These are phyloP conservation scores for Kokia cookei DNA, from an alignment of 441 rosid genomes.

Conservation along the genomic window DNA sequence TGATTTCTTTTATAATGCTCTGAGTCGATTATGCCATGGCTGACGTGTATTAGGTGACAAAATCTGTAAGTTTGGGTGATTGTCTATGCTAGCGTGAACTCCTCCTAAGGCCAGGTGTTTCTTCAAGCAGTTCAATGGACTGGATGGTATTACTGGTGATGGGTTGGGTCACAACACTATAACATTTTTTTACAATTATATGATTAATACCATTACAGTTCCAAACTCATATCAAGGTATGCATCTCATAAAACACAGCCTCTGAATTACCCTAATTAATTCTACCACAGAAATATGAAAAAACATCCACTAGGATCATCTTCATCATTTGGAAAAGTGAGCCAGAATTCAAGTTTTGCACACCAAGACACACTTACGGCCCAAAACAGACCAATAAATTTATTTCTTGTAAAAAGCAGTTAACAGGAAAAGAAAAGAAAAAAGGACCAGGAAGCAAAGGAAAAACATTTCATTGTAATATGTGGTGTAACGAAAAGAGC, in stretches of 20 bases:
- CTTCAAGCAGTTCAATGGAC: too few species aligned
- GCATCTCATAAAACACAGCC: not conserved
- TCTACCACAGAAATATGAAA: not conserved
- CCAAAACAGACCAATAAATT: not conserved
- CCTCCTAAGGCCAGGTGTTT: too few species aligned
- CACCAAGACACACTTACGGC: not conserved
- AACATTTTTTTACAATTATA: not conserved
- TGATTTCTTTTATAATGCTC: too few species aligned
- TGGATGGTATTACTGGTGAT: too few species aligned
- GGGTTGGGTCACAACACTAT: too few species aligned
- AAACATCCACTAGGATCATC: not conserved
- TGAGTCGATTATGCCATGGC: too few species aligned
- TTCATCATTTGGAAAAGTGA: not conserved
- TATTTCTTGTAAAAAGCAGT: not conserved
- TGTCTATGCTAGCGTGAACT: too few species aligned
- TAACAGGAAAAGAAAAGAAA: not conserved
- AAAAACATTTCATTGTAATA: not conserved
- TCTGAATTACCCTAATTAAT: not conserved
- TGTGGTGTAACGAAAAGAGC: constrained; percentile 38
- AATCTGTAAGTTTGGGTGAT: too few species aligned
- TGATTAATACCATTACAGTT: not conserved
- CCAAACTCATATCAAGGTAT: not conserved
- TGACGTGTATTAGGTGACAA: too few species aligned
- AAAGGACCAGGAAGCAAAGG: not conserved
- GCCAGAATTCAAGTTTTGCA: not conserved